Evolutionary conservation across 192 early-diverging fungal species (phyloP).

Genomic region (Allomyces arbusculus): DNA sequence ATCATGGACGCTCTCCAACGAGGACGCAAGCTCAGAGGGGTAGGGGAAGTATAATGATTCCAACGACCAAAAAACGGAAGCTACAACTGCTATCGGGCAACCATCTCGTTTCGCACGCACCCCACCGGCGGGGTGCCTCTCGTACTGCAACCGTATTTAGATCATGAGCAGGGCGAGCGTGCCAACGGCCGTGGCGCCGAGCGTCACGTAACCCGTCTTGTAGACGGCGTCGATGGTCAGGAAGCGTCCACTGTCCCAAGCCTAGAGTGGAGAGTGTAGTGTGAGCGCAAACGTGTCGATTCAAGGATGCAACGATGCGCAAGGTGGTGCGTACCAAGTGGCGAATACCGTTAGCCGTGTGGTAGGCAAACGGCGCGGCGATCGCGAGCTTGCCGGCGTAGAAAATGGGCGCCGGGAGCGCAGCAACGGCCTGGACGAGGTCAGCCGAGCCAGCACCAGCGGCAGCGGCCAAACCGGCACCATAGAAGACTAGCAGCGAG

Average conservation of each 20-base stretch:
- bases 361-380: constrained; percentile 55
- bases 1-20: too few relatives aligned
- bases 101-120: too few relatives aligned
- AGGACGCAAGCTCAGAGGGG: too few relatives aligned
- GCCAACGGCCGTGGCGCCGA: constrained; percentile 38
- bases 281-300: too few relatives aligned
- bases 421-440: constrained; percentile 39
- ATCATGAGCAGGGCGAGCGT: constrained; percentile 29
- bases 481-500: constrained; percentile 15
- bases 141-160: constrained; percentile 9
- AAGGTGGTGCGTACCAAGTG: constrained; percentile 67
- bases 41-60: too few relatives aligned
- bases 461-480: constrained; percentile 36
- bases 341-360: constrained; percentile 65
- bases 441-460: constrained; percentile 42
- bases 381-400: constrained; percentile 50
- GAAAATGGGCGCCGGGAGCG: constrained; percentile 41
- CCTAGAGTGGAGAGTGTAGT: constrained; percentile 10
- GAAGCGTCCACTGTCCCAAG: constrained; percentile 58
- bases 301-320: too few relatives aligned
- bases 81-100: too few relatives aligned
- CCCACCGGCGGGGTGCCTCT: too few relatives aligned
- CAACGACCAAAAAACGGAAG: too few relatives aligned
- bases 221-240: constrained; percentile 64
- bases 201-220: constrained; percentile 53